Evolutionary conservation across 108 stramenopile genomes (phyloP), one percentile per base, ranked within the genome.

Genomic region (Nannochloropsis granulata): DNA sequence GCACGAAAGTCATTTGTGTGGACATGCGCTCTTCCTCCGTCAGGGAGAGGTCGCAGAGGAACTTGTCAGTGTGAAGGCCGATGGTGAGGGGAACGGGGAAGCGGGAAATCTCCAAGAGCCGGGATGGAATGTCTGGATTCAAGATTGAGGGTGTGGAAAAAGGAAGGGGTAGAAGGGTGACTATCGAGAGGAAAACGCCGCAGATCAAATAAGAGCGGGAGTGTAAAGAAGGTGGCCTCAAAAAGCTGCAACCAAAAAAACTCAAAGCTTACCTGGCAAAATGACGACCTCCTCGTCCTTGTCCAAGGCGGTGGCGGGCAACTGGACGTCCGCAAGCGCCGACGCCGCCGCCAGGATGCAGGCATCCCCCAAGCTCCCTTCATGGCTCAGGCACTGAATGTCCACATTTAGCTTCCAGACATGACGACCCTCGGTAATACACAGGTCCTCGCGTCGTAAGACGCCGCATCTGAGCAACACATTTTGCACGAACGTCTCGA

Each of bases 401-500:
- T 87, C 86, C 42, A 87, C 79, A 44, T 82, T 83, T 14, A 87
- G 79, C 45, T 83, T 83, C 86, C 86, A 87, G 2, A 82, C 86
- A 43, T 79, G 79, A 25, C 78, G 24, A 8, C 86, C 83, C 44
- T 83, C 83, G 12, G 80, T 45, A 44, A 87, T 87, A 34, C 45
- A 23, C 26, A 87, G 83, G 78, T 87, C 86, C 25, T 78, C 79
- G 24, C 79, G 79, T 24, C 79, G 79, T 24, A 23, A 3, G 24
- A 25, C 24, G 24, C 24, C 13, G 79, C 23, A 79, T 13, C 45
- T 78, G 44, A 86, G 44, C 24, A 86, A 78, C n/a, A 82, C 82
- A 23, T 25, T 80, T 79, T 79, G 78, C 78, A 86, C 83, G n/a
- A 86, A 86, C 16, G 78, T 83, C 25, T 43, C 83, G 79, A 87